A percentile compares a stretch with the other conserved stretches of the same genome.
phyloP scores from a whole-genome alignment of 176 grass and related monocot genomes.

The Bromus sterilis region DNA sequence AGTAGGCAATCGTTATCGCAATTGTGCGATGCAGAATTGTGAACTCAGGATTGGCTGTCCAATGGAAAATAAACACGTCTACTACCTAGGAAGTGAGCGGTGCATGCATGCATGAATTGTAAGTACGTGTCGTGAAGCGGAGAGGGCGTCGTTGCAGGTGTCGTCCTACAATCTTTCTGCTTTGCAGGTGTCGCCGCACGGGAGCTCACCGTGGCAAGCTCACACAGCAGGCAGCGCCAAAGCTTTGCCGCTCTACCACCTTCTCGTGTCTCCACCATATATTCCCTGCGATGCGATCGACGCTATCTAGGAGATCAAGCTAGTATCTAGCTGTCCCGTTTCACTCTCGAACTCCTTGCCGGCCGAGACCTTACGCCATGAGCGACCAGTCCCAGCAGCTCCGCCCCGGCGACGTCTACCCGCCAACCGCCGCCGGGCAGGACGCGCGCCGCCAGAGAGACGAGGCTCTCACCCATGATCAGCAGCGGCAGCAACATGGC shows the following conservation, averaged over 20 bases:
- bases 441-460: slow-evolving; percentile 12
- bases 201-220: neutral
- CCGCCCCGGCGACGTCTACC: slow-evolving; percentile 25
- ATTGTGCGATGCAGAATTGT: no score
- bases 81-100: no score
- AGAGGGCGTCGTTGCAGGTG: neutral
- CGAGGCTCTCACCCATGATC: neutral
- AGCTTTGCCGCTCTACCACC: neutral
- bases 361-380: no score
- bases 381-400: slow-evolving; percentile 7
- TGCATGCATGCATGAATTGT: no score
- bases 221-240: neutral
- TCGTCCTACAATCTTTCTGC: neutral
- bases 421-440: neutral
- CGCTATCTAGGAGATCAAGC: no score
- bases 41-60: no score
- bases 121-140: neutral
- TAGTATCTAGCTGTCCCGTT: no score
- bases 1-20: no score
- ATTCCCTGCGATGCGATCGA: neutral
- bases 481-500: no score
- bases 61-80: no score
- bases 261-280: neutral
- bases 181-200: neutral
- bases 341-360: no score